These are phyloP conservation scores for Stentor roeselii DNA, from an alignment of 73 alveolate genomes.

Conservation along the genomic window DNA sequence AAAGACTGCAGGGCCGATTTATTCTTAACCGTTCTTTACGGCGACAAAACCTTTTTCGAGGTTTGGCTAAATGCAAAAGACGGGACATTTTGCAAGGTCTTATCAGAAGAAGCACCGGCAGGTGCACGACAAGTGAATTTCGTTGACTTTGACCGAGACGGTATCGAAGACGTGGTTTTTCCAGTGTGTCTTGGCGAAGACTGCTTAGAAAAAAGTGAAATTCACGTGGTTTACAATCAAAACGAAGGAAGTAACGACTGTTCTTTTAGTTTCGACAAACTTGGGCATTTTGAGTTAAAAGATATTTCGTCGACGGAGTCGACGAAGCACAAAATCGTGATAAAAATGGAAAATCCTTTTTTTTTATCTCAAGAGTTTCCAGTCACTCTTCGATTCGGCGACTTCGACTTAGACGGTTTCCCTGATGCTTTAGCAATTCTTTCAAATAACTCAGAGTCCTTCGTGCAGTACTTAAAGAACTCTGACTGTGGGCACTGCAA, in stretches of 20 bases:
- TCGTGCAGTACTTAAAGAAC: neutral
- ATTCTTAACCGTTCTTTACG: constrained; percentile 42
- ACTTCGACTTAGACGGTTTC: constrained; percentile 60
- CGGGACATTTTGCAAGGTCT: constrained; percentile 35
- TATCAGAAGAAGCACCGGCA: constrained; percentile 28
- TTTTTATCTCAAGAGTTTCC: too few species aligned
- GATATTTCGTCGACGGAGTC: neutral
- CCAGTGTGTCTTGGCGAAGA: constrained; percentile 32
- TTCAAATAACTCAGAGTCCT: neutral
- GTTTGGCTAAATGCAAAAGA: constrained; percentile 4
- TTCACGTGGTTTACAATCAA: constrained; percentile 30
- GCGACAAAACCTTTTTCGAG: neutral
- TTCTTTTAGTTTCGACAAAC: neutral
- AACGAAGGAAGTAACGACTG: constrained; percentile 32
- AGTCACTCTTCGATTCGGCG: constrained; percentile 56
- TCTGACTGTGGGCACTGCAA: neutral
- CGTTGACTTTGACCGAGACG: constrained; percentile 64
- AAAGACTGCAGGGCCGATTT: constrained; percentile 73
- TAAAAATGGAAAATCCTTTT: constrained; percentile 2
- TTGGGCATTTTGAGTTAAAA: constrained; percentile 8
- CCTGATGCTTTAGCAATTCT: constrained; percentile 58
- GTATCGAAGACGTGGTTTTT: constrained; percentile 53
- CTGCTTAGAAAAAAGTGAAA: constrained; percentile 27
- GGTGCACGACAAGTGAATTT: constrained; percentile 37
- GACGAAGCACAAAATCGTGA: neutral